A percentile compares a stretch with the other conserved stretches of the same genome.
Conservation (phyloP, 1,284 basidiomycete genomes). For the Sanghuangporus weigelae region DNA sequence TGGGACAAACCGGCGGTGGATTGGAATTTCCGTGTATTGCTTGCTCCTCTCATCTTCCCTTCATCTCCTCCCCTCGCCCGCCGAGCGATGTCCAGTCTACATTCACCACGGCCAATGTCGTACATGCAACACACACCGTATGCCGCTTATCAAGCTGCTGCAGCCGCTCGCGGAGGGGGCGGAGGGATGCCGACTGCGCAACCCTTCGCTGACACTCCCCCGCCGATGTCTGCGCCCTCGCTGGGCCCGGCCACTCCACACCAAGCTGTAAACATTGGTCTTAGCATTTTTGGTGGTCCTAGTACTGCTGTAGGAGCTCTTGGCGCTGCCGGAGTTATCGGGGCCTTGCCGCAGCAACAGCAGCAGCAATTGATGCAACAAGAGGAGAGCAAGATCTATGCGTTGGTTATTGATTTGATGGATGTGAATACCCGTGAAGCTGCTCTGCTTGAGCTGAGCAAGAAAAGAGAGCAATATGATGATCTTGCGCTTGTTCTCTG, state of each 20-base stretch:
- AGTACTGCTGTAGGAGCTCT: not conserved
- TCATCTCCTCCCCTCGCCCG: no score
- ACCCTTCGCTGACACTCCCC: constrained; percentile 14
- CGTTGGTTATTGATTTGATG: constrained; percentile 77
- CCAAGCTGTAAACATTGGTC: not conserved
- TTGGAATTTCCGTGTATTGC: not conserved
- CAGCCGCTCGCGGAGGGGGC: not conserved
- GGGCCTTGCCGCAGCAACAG: not conserved
- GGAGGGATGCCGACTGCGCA: constrained; percentile 5
- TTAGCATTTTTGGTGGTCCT: constrained; percentile 8
- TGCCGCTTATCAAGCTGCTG: not conserved
- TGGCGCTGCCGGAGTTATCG: not conserved
- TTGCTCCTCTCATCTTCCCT: not conserved
- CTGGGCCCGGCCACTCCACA: constrained; percentile 10
- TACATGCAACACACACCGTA: constrained; percentile 16
- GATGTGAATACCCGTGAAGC: constrained; percentile 78
- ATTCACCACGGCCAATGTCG: constrained; percentile 12
- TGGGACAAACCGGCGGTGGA: not conserved
- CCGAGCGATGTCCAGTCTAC: constrained; percentile 1
- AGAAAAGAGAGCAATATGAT: constrained; percentile 99
- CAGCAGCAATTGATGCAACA: constrained; percentile 23
- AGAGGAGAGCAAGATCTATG: constrained; percentile 82
- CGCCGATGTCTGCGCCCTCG: constrained; percentile 17
- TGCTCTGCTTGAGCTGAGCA: constrained; percentile 92
- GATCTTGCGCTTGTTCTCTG: constrained; percentile 96